Conservation (phyloP, 192 early-diverging fungal species). For the Lunasporangiospora selenospora region DNA sequence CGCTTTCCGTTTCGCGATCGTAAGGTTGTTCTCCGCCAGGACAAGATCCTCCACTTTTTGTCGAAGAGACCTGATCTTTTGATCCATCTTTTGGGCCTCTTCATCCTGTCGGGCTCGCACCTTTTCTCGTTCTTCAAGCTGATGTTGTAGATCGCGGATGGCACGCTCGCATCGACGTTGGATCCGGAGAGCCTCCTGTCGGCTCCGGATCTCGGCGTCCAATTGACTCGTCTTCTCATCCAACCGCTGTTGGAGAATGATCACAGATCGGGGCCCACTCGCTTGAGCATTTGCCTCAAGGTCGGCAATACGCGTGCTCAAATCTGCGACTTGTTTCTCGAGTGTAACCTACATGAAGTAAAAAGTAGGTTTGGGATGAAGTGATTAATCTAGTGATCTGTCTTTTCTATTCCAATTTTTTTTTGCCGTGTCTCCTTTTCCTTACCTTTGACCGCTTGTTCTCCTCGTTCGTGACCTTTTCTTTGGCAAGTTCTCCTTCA, state of each 20-base stretch:
- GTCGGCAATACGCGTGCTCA: slow-evolving; percentile 76
- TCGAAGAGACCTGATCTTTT: slow-evolving; percentile 70
- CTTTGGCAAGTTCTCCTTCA: slow-evolving; percentile 79
- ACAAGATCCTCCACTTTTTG: slow-evolving; percentile 72
- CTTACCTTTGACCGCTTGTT: slow-evolving; percentile 50
- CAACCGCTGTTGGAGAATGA: slow-evolving; percentile 64
- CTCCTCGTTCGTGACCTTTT: slow-evolving; percentile 59
- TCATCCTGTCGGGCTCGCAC: slow-evolving; percentile 68
- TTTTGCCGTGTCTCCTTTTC: no score
- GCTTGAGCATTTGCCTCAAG: slow-evolving; percentile 74
- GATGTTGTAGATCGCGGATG: slow-evolving; percentile 88
- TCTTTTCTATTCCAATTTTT: no score
- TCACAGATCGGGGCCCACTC: slow-evolving; percentile 60
- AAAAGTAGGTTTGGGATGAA: background rate
- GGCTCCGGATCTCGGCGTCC: slow-evolving; percentile 69
- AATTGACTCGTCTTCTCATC: slow-evolving; percentile 67
- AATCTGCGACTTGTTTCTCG: slow-evolving; percentile 88
- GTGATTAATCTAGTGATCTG: no score
- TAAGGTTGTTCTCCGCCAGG: slow-evolving; percentile 47
- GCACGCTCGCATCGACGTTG: slow-evolving; percentile 75
- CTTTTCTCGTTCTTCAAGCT: slow-evolving; percentile 83
- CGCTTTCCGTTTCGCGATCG: slow-evolving; percentile 38
- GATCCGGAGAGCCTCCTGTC: slow-evolving; percentile 63
- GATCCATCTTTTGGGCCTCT: slow-evolving; percentile 73
- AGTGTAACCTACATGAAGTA: slow-evolving; percentile 55